Evolutionary conservation across 2,329 filamentous ascomycete species (phyloP).

Genomic region (Lasiodiplodia hormozganensis): DNA sequence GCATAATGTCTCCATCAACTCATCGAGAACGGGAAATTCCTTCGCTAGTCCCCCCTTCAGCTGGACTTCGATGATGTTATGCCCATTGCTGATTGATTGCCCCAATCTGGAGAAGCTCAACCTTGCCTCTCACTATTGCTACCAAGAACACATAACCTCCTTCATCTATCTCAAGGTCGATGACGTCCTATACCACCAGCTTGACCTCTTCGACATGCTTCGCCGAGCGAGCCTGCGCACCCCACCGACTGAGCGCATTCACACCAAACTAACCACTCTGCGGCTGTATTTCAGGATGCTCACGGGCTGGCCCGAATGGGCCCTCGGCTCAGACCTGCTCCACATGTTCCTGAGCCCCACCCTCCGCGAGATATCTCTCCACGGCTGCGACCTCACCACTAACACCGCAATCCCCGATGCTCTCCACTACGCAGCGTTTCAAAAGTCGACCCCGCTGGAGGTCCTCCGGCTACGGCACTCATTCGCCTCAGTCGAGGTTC

Average conservation of each 20-base stretch:
- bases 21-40: background rate
- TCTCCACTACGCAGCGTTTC: background rate
- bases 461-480: background rate
- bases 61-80: background rate
- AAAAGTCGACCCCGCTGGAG: background rate
- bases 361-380: background rate
- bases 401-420: background rate
- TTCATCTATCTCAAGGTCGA: background rate
- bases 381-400: background rate
- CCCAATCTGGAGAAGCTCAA: background rate
- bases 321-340: background rate
- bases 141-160: background rate
- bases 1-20: background rate
- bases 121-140: background rate
- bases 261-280: background rate
- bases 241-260: background rate
- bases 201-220: background rate
- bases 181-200: background rate
- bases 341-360: slow-evolving; percentile 7
- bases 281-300: background rate
- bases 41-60: no score
- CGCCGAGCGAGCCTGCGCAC: background rate
- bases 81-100: background rate
- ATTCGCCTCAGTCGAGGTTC: background rate
- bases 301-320: background rate